phyloP scores from a whole-genome alignment of 2,329 filamentous ascomycete genomes.

The Arachnopeziza araneosa region DNA sequence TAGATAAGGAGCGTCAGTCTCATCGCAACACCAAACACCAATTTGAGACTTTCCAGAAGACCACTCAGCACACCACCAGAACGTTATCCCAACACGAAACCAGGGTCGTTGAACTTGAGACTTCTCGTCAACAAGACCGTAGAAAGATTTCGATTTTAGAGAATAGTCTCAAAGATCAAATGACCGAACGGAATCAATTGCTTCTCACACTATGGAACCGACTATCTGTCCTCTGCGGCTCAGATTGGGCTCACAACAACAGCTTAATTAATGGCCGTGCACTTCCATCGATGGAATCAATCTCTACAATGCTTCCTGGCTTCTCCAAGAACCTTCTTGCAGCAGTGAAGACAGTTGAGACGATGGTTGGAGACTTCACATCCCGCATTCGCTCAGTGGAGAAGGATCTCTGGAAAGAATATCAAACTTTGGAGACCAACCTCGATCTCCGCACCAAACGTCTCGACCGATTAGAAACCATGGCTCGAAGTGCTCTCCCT shows the following conservation, averaged over 20 bases:
- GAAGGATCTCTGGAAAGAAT: constrained; percentile 84
- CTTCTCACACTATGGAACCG: constrained; percentile 87
- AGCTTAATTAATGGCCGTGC: constrained; percentile 81
- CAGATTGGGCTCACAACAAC: constrained; percentile 88
- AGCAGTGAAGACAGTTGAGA: constrained; percentile 83
- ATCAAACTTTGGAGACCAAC: constrained; percentile 75
- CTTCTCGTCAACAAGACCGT: constrained; percentile 69
- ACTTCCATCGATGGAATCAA: constrained; percentile 76
- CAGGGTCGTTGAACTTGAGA: constrained; percentile 80
- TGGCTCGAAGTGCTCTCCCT: constrained; percentile 62
- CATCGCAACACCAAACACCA: constrained; percentile 83
- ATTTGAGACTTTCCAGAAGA: constrained; percentile 83
- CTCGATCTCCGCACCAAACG: constrained; percentile 77
- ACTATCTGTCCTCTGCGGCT: constrained; percentile 77
- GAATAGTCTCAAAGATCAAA: constrained; percentile 75
- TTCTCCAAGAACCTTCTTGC: constrained; percentile 87
- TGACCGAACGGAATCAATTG: constrained; percentile 83
- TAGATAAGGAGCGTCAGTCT: constrained; percentile 83
- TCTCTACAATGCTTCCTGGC: constrained; percentile 76
- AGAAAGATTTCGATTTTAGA: constrained; percentile 70
- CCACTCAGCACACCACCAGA: constrained; percentile 78
- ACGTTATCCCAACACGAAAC: constrained; percentile 81
- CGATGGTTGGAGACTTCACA: constrained; percentile 71
- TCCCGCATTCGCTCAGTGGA: constrained; percentile 79
- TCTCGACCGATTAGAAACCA: constrained; percentile 78